Conservation (phyloP, 2,329 filamentous ascomycete genomes). For the Dichotomopilus funicola region DNA sequence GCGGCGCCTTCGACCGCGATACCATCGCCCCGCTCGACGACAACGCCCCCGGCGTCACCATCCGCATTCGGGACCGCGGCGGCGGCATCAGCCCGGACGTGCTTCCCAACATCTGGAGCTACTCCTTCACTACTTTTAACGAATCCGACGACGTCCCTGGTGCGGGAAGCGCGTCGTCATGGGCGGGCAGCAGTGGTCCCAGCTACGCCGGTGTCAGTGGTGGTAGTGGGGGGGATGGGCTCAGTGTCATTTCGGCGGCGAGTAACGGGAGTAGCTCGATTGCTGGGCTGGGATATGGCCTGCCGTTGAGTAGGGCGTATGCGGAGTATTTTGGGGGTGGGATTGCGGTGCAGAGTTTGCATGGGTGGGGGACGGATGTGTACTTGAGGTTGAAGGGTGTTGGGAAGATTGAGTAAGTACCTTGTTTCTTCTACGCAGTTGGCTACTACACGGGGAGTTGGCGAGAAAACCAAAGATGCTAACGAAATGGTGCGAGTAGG, state of each 20-base stretch:
- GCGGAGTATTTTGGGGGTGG: constrained; percentile 97
- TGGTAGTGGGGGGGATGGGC: constrained; percentile 49
- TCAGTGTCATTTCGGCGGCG: constrained; percentile 68
- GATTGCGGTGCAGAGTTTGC: constrained; percentile 89
- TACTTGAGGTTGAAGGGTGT: constrained; percentile 60
- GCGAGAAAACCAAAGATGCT: too few relatives aligned
- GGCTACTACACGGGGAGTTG: too few relatives aligned
- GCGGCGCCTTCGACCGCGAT: constrained; percentile 38
- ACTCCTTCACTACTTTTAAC: constrained; percentile 92
- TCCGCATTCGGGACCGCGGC: constrained; percentile 91
- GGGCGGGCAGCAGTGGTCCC: constrained; percentile 19
- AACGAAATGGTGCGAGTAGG: too few relatives aligned
- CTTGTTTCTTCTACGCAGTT: too few relatives aligned
- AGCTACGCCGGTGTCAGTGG: neutral
- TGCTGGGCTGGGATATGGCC: constrained; percentile 84
- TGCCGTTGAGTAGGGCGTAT: constrained; percentile 86
- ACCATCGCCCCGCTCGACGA: constrained; percentile 54
- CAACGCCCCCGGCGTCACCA: constrained; percentile 78
- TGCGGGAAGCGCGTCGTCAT: constrained; percentile 24
- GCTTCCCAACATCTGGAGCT: constrained; percentile 86
- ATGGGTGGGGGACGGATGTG: constrained; percentile 80
- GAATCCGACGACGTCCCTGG: constrained; percentile 47
- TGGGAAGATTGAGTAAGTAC: constrained; percentile 42
- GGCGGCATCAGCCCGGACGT: constrained; percentile 85
- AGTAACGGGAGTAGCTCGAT: constrained; percentile 74